These are phyloP conservation scores for Strombidium stylifer DNA, from an alignment of 73 alveolate genomes.

Conservation along the genomic window DNA sequence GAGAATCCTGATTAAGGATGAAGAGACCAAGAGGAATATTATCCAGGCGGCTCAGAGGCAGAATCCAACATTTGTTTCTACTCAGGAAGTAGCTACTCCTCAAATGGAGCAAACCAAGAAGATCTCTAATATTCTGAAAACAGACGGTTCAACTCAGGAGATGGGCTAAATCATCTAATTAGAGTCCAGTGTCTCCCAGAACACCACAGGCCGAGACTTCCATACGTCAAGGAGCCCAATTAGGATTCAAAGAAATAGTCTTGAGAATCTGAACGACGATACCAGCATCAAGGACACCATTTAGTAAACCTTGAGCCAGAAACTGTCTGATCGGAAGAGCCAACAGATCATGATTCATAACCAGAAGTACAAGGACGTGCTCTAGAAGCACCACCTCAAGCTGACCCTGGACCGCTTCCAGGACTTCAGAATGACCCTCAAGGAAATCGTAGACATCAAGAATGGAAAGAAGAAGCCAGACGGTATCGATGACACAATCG, in stretches of 20 bases:
- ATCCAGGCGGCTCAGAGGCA: no score
- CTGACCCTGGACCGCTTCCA: background rate
- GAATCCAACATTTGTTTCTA: no score
- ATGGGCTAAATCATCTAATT: no score
- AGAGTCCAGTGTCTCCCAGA: no score
- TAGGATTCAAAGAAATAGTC: background rate
- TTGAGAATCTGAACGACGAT: background rate
- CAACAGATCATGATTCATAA: background rate
- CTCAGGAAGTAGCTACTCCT: no score
- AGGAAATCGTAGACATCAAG: constrained; percentile 15
- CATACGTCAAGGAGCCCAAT: no score
- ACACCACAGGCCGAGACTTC: no score
- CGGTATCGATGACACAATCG: background rate
- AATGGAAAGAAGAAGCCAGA: background rate
- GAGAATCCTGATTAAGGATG: constrained; percentile 18
- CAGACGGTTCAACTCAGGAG: no score
- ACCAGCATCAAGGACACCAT: constrained; percentile 6
- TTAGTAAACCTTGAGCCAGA: background rate
- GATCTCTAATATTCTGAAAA: no score
- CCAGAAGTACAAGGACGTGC: background rate
- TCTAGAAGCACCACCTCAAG: constrained; percentile 6
- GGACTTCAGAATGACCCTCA: constrained; percentile 36
- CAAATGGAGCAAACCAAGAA: no score
- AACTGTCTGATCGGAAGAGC: background rate
- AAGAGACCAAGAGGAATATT: no score